Evolutionary conservation across 164 flowering plant genomes (phyloP).

Genomic region (Santalum album): DNA sequence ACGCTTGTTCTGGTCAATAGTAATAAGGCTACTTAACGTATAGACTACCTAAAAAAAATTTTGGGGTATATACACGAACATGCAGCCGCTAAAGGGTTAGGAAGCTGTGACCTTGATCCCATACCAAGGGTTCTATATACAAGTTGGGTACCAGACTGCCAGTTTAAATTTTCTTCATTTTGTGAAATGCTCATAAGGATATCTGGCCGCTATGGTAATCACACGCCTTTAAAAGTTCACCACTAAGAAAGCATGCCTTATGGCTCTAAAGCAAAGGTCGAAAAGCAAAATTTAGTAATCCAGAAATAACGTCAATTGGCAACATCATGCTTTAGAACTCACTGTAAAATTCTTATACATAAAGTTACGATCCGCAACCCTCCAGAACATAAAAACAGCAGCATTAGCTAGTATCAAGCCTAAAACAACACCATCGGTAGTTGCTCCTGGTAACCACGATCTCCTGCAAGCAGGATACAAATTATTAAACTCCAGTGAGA

Average conservation of each 20-base stretch:
- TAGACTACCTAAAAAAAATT: too few relatives aligned
- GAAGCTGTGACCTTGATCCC: neutral
- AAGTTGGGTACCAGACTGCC: too few relatives aligned
- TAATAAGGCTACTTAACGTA: too few relatives aligned
- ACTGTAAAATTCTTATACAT: conserved; percentile 75
- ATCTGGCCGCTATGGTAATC: too few relatives aligned
- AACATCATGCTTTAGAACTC: conserved; percentile 8
- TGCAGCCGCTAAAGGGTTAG: neutral
- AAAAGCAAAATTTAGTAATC: neutral
- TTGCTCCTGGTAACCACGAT: conserved; percentile 34
- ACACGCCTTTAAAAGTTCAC: too few relatives aligned
- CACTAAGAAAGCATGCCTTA: too few relatives aligned
- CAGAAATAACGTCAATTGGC: neutral
- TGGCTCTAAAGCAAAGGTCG: neutral
- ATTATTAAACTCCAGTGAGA: neutral
- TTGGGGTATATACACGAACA: too few relatives aligned
- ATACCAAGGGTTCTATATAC: too few relatives aligned
- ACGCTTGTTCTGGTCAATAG: neutral
- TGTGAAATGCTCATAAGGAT: too few relatives aligned
- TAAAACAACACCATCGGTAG: conserved; percentile 32
- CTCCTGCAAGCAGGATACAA: conserved; percentile 37
- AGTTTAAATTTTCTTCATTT: too few relatives aligned
- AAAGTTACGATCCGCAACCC: conserved; percentile 42
- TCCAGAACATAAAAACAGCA: conserved; percentile 71
- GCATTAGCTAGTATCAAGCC: conserved; percentile 65